Evolutionary conservation across 495 filamentous ascomycete species (phyloP).

Genomic region (Neurospora terricola): DNA sequence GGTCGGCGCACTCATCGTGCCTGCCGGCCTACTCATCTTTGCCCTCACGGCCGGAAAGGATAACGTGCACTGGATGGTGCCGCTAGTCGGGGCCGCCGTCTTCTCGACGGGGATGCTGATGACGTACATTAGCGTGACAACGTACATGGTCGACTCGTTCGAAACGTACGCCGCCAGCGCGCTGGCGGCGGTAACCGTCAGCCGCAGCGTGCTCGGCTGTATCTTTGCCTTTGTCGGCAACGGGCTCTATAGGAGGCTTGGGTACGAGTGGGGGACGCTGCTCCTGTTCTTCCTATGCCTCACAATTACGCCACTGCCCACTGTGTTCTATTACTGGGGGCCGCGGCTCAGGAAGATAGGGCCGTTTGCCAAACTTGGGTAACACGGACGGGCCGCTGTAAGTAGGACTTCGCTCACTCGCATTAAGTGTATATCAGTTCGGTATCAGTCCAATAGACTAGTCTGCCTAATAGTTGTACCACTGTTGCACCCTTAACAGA

Average conservation of each 20-base stretch:
- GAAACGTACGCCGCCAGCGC: conserved; percentile 49
- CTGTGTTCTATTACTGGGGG: conserved; percentile 67
- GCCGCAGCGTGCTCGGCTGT: conserved; percentile 45
- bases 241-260: conserved; percentile 43
- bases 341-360: conserved; percentile 38
- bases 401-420: not conserved
- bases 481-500: not conserved
- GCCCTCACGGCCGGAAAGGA: conserved; percentile 25
- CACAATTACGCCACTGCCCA: conserved; percentile 62
- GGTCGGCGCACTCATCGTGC: conserved; percentile 27
- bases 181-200: conserved; percentile 45
- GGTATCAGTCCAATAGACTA: not conserved
- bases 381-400: not conserved
- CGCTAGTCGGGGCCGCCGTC: conserved; percentile 41
- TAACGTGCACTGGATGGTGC: conserved; percentile 35
- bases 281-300: conserved; percentile 50
- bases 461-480: not conserved
- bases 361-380: not conserved
- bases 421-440: not conserved
- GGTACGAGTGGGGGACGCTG: conserved; percentile 51
- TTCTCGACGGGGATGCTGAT: conserved; percentile 44
- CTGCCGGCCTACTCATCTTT: conserved; percentile 38
- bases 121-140: conserved; percentile 42
- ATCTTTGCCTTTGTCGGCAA: conserved; percentile 45
- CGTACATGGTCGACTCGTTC: conserved; percentile 52